Evolutionary conservation across 2,329 filamentous ascomycete genomes (phyloP).

Genomic region (Mycosphaerella sp.): DNA sequence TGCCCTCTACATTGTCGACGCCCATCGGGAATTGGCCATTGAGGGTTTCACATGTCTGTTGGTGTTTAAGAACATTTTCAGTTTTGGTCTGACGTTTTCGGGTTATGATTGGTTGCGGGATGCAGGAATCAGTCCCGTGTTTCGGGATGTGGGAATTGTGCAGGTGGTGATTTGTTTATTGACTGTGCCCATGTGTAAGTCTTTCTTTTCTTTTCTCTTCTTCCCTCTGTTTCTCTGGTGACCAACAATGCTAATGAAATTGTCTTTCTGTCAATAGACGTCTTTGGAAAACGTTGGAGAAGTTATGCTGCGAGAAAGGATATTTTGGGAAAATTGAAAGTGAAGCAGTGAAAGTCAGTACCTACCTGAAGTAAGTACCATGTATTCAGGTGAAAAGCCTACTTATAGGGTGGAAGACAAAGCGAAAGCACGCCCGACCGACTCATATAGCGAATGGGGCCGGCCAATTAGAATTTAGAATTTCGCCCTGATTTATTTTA

Average conservation of each 20-base stretch:
- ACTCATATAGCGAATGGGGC: too few relatives aligned
- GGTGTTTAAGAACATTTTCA: conserved; percentile 93
- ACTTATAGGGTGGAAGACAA: too few relatives aligned
- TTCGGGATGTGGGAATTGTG: conserved; percentile 66
- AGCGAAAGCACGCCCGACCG: too few relatives aligned
- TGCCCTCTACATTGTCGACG: conserved; percentile 85
- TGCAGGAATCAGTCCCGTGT: conserved; percentile 56
- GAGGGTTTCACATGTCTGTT: conserved; percentile 86
- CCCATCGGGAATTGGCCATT: conserved; percentile 76
- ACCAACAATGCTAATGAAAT: too few relatives aligned
- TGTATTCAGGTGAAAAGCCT: too few relatives aligned
- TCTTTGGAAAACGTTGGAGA: conserved; percentile 71
- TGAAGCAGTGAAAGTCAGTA: conserved; percentile 2
- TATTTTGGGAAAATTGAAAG: conserved; percentile 43
- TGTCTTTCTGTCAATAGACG: conserved; percentile 45
- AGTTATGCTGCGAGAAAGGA: conserved; percentile 71
- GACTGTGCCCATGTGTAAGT: conserved; percentile 74
- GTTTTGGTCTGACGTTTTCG: conserved; percentile 74
- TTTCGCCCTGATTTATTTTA: too few relatives aligned
- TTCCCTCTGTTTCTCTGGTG: not conserved
- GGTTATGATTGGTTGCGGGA: conserved; percentile 75
- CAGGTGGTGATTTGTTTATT: conserved; percentile 70
- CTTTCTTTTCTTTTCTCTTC: not conserved
- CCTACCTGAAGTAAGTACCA: too few relatives aligned
- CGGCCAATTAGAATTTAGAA: too few relatives aligned